A percentile compares a stretch with the other conserved stretches of the same genome.
Evolutionary conservation across 352 stramenopile genomes (phyloP).

Genomic region (Peronospora belbahrii): DNA sequence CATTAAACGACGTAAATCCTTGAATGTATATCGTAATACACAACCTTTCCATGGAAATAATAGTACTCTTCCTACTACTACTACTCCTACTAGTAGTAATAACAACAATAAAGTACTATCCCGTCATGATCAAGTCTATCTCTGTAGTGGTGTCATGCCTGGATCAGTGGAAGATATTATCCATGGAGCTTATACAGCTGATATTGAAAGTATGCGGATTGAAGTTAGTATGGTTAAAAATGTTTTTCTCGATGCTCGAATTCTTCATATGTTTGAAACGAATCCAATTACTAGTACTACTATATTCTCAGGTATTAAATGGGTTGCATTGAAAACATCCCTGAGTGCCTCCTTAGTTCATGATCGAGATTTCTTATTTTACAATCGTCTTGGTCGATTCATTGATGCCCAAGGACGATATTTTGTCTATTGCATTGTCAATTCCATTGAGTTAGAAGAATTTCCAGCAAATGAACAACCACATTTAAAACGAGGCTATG

Average conservation of each 20-base stretch:
- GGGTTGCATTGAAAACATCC: conserved; percentile 46
- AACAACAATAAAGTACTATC: conserved; percentile 11
- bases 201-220: conserved; percentile 48
- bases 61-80: no score
- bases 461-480: conserved; percentile 29
- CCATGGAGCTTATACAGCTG: conserved; percentile 37
- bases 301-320: conserved; percentile 60
- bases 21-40: no score
- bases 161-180: conserved; percentile 54
- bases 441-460: conserved; percentile 58
- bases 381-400: conserved; percentile 55
- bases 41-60: no score
- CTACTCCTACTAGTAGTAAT: no score
- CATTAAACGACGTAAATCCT: conserved; percentile 42
- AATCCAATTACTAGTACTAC: conserved; percentile 35
- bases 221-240: conserved; percentile 36
- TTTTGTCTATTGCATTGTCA: conserved; percentile 52
- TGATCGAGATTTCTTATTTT: conserved; percentile 47
- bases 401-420: conserved; percentile 42
- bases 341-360: conserved; percentile 28
- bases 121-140: conserved; percentile 3
- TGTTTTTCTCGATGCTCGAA: conserved; percentile 42
- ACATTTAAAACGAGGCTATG: conserved; percentile 30
- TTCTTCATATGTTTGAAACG: conserved; percentile 52
- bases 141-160: conserved; percentile 50